These are phyloP conservation scores for Fagopyrum tataricum DNA, from an alignment of 148 eudicot genomes.

Conservation along the genomic window DNA sequence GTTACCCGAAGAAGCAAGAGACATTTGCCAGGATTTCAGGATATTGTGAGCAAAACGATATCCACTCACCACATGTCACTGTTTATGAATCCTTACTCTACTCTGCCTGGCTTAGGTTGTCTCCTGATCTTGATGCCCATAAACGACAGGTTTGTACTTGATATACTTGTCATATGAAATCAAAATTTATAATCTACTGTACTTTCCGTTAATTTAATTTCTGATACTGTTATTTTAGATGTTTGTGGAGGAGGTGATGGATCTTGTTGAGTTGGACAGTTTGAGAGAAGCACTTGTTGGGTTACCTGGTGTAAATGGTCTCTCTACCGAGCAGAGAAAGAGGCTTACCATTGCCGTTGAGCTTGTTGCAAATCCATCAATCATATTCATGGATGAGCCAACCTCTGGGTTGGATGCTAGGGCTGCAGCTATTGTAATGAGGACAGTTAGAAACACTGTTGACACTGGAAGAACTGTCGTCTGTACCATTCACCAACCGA, in stretches of 20 bases:
- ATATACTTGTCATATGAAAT: too few relatives aligned
- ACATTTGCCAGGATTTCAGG: constrained; percentile 77
- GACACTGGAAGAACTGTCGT: constrained; percentile 87
- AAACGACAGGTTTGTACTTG: too few relatives aligned
- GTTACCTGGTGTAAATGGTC: constrained; percentile 65
- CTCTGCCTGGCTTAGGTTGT: constrained; percentile 76
- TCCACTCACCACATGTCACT: constrained; percentile 79
- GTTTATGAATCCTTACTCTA: constrained; percentile 62
- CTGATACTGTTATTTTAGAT: too few relatives aligned
- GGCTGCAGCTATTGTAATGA: constrained; percentile 84
- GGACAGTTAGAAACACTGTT: constrained; percentile 77
- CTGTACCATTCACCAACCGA: constrained; percentile 84
- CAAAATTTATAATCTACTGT: too few relatives aligned
- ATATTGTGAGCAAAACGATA: constrained; percentile 84
- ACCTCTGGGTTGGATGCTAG: constrained; percentile 86
- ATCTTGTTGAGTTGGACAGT: constrained; percentile 48
- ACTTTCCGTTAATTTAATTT: too few relatives aligned
- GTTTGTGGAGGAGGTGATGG: constrained; percentile 68
- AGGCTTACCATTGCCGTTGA: constrained; percentile 77
- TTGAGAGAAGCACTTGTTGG: constrained; percentile 53
- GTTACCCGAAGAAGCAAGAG: constrained; percentile 76
- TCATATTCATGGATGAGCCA: constrained; percentile 90
- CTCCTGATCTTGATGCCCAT: constrained; percentile 57
- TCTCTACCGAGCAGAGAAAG: constrained; percentile 75
- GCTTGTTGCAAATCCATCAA: constrained; percentile 76